These are phyloP conservation scores for Ricinus communis DNA, from an alignment of 345 rosid genomes.

Conservation along the genomic window DNA sequence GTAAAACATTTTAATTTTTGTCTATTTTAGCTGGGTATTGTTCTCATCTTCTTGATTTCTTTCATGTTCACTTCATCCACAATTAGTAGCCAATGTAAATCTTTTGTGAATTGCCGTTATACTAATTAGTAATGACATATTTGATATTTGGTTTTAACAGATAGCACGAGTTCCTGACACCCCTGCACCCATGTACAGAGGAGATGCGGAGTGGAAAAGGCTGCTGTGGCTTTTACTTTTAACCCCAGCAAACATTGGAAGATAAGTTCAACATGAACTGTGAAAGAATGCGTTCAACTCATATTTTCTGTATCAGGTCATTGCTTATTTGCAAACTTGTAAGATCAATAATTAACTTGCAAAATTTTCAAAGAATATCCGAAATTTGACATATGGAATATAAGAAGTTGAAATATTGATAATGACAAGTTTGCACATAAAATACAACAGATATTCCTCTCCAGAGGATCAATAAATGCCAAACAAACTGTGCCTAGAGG, in stretches of 20 bases:
- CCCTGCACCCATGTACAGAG: background rate
- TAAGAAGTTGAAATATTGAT: background rate
- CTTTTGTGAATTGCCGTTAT: background rate
- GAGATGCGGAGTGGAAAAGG: too few relatives aligned
- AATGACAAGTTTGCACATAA: background rate
- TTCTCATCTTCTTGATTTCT: background rate
- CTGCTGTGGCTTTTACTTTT: background rate
- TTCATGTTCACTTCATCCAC: background rate
- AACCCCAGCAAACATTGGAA: background rate
- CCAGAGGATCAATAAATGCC: background rate
- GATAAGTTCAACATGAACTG: too few relatives aligned
- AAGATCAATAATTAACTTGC: background rate
- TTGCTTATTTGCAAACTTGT: background rate
- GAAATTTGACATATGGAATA: background rate
- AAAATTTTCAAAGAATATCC: background rate
- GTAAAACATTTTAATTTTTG: slow-evolving; percentile 16
- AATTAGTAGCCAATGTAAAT: background rate
- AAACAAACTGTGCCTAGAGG: background rate
- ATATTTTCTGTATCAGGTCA: background rate
- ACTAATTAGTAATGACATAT: background rate
- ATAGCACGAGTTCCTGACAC: background rate
- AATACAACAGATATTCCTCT: background rate
- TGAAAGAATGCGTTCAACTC: too few relatives aligned
- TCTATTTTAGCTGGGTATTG: background rate
- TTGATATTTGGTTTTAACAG: background rate